These are phyloP conservation scores for Lactifluus pinguis DNA, from an alignment of 768 basidiomycete genomes.

Conservation along the genomic window DNA sequence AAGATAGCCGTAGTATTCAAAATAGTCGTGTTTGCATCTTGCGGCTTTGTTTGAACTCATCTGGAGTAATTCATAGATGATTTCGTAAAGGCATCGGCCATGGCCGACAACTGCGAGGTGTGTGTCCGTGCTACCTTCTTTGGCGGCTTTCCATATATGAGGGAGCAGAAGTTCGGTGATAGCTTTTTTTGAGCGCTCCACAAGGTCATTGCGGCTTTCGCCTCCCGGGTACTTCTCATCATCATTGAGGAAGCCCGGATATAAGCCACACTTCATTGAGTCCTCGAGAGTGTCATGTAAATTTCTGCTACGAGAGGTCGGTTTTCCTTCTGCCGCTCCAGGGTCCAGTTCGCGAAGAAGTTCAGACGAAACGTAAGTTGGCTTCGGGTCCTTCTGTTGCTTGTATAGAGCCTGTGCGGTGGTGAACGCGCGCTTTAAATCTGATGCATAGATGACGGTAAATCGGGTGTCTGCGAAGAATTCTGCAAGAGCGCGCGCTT, in stretches of 20 bases:
- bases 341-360: conserved; percentile 62
- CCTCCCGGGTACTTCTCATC: conserved; percentile 55
- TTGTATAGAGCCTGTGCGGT: conserved; percentile 52
- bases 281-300: conserved; percentile 28
- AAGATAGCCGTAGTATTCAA: conserved; percentile 23
- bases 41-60: conserved; percentile 30
- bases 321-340: conserved; percentile 59
- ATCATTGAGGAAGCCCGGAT: conserved; percentile 40
- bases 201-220: conserved; percentile 62
- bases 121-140: conserved; percentile 30
- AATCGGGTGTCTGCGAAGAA: conserved; percentile 42
- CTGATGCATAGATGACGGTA: conserved; percentile 54
- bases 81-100: conserved; percentile 51
- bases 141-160: conserved; percentile 38
- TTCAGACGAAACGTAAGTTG: conserved; percentile 38
- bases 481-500: conserved; percentile 39
- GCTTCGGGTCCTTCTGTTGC: conserved; percentile 39
- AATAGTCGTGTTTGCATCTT: conserved; percentile 36
- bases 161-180: conserved; percentile 48
- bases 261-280: conserved; percentile 45
- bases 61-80: conserved; percentile 43
- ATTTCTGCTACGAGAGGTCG: conserved; percentile 30
- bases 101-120: conserved; percentile 70
- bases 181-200: conserved; percentile 40
- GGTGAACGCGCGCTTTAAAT: conserved; percentile 51